Conservation (phyloP, 2,329 filamentous ascomycete species). For the Penicillium aurantiogriseum region DNA sequence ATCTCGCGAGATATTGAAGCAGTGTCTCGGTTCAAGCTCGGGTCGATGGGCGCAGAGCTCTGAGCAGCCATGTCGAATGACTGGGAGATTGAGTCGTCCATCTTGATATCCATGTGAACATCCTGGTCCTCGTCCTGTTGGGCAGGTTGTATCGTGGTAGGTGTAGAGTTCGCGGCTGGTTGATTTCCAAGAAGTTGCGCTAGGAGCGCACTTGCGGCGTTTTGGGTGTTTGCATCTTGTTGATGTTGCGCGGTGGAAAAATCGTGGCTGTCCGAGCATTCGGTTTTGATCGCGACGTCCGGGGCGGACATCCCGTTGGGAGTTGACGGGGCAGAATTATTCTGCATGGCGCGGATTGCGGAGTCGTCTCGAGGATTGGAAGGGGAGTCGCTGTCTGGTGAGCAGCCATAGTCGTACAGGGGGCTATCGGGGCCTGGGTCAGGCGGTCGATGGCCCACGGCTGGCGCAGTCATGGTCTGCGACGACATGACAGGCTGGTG, state of each 20-base stretch:
- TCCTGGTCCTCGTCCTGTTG: slow-evolving; percentile 15
- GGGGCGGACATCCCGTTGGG: slow-evolving; percentile 32
- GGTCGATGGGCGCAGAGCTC: slow-evolving; percentile 4
- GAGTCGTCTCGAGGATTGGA: slow-evolving; percentile 35
- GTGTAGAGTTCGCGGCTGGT: slow-evolving; percentile 20
- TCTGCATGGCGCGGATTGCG: slow-evolving; percentile 40
- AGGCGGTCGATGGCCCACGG: slow-evolving; percentile 46
- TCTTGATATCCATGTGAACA: slow-evolving; percentile 12
- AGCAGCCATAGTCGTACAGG: slow-evolving; percentile 40
- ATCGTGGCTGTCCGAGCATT: slow-evolving; percentile 27
- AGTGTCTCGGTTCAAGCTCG: slow-evolving; percentile 11
- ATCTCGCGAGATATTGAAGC: slow-evolving; percentile 15
- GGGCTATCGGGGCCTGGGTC: slow-evolving; percentile 44
- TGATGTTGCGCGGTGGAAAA: slow-evolving; percentile 26
- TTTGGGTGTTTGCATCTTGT: slow-evolving; percentile 39
- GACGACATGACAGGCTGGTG: slow-evolving; percentile 44
- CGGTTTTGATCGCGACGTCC: slow-evolving; percentile 33
- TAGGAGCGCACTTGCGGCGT: slow-evolving; percentile 42
- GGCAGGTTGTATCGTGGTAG: slow-evolving; percentile 17
- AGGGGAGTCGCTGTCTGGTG: slow-evolving; percentile 28
- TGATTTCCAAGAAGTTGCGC: slow-evolving; percentile 43
- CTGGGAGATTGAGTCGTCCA: slow-evolving; percentile 13
- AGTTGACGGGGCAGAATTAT: slow-evolving; percentile 37
- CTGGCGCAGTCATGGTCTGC: slow-evolving; percentile 49
- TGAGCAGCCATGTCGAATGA: slow-evolving; percentile 11